A percentile compares a stretch with the other conserved stretches of the same genome.
phyloP scores from a whole-genome alignment of 2,329 filamentous ascomycete species.

The Nannizziopsis barbatae region DNA sequence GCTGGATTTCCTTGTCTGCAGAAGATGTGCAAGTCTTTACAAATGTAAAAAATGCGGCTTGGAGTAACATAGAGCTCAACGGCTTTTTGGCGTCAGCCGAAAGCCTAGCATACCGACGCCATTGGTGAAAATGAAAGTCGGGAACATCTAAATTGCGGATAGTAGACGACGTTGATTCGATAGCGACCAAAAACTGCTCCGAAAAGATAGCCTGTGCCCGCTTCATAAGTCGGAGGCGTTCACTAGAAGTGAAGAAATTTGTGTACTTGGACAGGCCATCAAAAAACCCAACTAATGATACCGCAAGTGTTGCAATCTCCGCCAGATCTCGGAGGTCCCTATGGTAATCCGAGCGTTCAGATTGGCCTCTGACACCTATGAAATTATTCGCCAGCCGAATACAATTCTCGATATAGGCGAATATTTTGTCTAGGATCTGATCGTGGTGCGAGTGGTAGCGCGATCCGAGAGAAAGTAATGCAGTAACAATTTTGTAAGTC shows the following conservation, averaged over 20 bases:
- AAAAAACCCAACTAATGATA: constrained; percentile 83
- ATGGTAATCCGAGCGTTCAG: constrained; percentile 39
- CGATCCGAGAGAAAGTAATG: constrained; percentile 68
- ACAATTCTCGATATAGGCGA: constrained; percentile 63
- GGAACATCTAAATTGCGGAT: constrained; percentile 66
- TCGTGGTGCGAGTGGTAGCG: constrained; percentile 60
- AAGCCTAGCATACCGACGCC: constrained; percentile 74
- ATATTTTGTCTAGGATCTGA: constrained; percentile 54
- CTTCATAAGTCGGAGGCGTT: constrained; percentile 62
- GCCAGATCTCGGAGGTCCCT: constrained; percentile 47
- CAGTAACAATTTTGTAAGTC: constrained; percentile 64
- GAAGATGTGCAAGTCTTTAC: constrained; percentile 68
- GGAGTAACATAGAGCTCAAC: constrained; percentile 79
- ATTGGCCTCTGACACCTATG: constrained; percentile 46
- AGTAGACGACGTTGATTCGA: constrained; percentile 83
- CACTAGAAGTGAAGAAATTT: constrained; percentile 67
- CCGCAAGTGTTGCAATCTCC: constrained; percentile 60
- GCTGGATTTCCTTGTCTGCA: constrained; percentile 52
- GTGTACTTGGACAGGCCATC: constrained; percentile 67
- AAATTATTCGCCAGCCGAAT: constrained; percentile 47
- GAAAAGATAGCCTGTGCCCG: constrained; percentile 63
- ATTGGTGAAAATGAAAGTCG: constrained; percentile 61
- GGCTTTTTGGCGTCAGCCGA: constrained; percentile 72
- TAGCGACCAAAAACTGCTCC: constrained; percentile 69
- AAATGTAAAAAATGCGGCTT: constrained; percentile 77